Evolutionary conservation across 768 basidiomycete genomes (phyloP).

Genomic region (Auricularia auricula-judae): DNA sequence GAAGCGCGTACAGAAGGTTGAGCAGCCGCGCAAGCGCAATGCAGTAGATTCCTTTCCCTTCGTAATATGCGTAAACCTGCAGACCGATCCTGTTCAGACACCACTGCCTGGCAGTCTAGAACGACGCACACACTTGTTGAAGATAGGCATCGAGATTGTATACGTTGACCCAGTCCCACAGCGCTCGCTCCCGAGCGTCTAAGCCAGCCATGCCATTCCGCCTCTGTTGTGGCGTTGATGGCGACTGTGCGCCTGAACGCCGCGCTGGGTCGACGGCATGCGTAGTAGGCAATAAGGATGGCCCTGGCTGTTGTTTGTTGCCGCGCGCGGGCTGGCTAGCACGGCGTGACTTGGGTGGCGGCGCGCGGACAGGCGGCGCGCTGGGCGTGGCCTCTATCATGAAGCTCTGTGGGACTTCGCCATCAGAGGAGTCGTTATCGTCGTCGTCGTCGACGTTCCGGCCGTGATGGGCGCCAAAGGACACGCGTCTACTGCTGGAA

Average conservation of each 20-base stretch:
- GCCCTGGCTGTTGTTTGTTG: not conserved
- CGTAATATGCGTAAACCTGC: slow-evolving; percentile 77
- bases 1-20: slow-evolving; percentile 71
- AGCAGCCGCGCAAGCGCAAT: slow-evolving; percentile 84
- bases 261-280: not conserved
- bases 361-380: not conserved
- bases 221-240: not conserved
- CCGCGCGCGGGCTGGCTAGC: not conserved
- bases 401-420: slow-evolving; percentile 77
- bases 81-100: not conserved
- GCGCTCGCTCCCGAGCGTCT: slow-evolving; percentile 77
- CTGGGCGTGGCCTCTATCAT: slow-evolving; percentile 61
- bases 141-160: slow-evolving; percentile 93
- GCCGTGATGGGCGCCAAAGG: slow-evolving; percentile 52
- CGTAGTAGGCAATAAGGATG: not conserved
- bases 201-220: slow-evolving; percentile 43
- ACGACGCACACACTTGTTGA: slow-evolving; percentile 52
- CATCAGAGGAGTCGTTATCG: slow-evolving; percentile 58
- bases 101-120: not conserved
- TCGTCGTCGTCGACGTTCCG: slow-evolving; percentile 38
- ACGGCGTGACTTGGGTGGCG: slow-evolving; percentile 3
- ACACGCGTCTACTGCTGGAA: slow-evolving; percentile 33
- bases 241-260: not conserved
- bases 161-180: slow-evolving; percentile 99
- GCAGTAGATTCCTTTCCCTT: slow-evolving; percentile 92